These are phyloP conservation scores for Pyrus betulifolia DNA, from an alignment of 306 rosid genomes.

Conservation along the genomic window DNA sequence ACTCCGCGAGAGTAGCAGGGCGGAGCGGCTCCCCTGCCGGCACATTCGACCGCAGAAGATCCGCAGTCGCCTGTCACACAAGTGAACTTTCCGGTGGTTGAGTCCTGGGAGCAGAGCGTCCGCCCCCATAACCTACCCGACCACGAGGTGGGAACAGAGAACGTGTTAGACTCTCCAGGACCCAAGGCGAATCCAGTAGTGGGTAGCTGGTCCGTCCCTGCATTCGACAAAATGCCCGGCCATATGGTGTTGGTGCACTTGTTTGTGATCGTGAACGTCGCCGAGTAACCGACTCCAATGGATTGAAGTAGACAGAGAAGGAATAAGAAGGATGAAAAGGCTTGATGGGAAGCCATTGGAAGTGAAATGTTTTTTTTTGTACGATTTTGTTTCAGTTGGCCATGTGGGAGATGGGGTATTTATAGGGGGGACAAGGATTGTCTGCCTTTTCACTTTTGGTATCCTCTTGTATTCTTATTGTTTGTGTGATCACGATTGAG, in stretches of 20 bases:
- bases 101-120: conserved; percentile 47
- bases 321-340: not conserved
- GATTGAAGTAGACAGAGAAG: conserved; percentile 19
- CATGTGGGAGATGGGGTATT: not conserved
- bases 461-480: no score
- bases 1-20: conserved; percentile 75
- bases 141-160: conserved; percentile 53
- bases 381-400: not conserved
- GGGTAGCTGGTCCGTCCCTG: conserved; percentile 57
- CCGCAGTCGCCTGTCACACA: conserved; percentile 81
- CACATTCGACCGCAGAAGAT: conserved; percentile 52
- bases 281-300: conserved; percentile 32
- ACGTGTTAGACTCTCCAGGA: conserved; percentile 36
- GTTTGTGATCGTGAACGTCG: conserved; percentile 61
- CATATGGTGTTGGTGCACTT: conserved; percentile 64
- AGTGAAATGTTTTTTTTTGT: not conserved
- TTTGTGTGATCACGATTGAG: no score
- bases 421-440: not conserved
- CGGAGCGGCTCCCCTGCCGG: conserved; percentile 45
- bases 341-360: conserved; percentile 21
- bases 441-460: no score
- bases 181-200: conserved; percentile 61
- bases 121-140: conserved; percentile 92
- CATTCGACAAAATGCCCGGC: conserved; percentile 71
- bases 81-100: conserved; percentile 43